Percentiles rank a stretch among this genome's conserved stretches.
Conservation (phyloP, 2,329 filamentous ascomycete species). For the Ceratocystis eucalypticola region DNA sequence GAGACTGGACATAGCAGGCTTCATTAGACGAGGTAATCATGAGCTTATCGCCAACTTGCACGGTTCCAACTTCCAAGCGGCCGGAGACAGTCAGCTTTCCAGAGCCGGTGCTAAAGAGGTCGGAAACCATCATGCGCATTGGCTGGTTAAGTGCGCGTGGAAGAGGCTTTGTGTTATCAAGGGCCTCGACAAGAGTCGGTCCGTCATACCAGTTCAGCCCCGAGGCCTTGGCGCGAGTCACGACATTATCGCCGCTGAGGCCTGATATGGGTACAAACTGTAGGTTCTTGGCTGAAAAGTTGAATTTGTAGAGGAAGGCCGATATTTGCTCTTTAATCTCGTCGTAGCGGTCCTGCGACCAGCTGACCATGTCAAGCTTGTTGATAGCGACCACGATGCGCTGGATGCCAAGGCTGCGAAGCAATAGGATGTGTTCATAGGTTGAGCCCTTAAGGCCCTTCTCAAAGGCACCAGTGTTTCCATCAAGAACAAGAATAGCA, state of each 20-base stretch:
- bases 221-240: slow-evolving; percentile 31
- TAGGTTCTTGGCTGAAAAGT: slow-evolving; percentile 69
- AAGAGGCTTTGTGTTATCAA: slow-evolving; percentile 68
- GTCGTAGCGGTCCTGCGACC: slow-evolving; percentile 70
- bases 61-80: slow-evolving; percentile 66
- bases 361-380: slow-evolving; percentile 78
- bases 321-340: slow-evolving; percentile 74
- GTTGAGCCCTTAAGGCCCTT: slow-evolving; percentile 89
- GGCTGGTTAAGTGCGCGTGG: slow-evolving; percentile 58
- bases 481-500: slow-evolving; percentile 86
- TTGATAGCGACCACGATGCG: slow-evolving; percentile 84
- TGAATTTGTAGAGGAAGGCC: slow-evolving; percentile 68
- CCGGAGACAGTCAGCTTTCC: slow-evolving; percentile 78
- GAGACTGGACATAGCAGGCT: slow-evolving; percentile 63
- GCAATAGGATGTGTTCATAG: slow-evolving; percentile 77
- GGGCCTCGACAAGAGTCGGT: slow-evolving; percentile 63
- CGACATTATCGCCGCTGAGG: slow-evolving; percentile 76
- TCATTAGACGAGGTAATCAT: slow-evolving; percentile 67
- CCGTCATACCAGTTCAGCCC: slow-evolving; percentile 68
- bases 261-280: slow-evolving; percentile 84
- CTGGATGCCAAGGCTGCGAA: slow-evolving; percentile 82
- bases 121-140: slow-evolving; percentile 72
- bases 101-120: slow-evolving; percentile 68
- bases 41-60: slow-evolving; percentile 74
- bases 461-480: slow-evolving; percentile 81